phyloP scores from a whole-genome alignment of 2,329 filamentous ascomycete genomes.

The Fusarium armeniacum region DNA sequence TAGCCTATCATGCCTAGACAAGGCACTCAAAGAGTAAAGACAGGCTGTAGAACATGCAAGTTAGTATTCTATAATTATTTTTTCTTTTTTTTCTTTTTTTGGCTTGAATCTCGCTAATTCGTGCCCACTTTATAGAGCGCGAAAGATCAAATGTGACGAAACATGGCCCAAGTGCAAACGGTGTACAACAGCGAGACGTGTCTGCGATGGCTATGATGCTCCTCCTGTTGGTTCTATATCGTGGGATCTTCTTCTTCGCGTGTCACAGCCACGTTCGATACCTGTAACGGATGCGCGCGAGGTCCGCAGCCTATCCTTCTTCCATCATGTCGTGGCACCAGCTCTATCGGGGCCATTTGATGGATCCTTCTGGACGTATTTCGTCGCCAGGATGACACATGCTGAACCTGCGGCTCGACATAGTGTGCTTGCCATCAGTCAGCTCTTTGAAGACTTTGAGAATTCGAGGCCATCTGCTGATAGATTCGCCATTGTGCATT shows the following conservation, averaged over 20 bases:
- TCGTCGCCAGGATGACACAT: slow-evolving; percentile 56
- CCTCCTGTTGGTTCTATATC: slow-evolving; percentile 50
- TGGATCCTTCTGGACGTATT: slow-evolving; percentile 59
- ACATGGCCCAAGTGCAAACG: slow-evolving; percentile 64
- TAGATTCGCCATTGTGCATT: slow-evolving; percentile 56
- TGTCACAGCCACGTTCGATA: slow-evolving; percentile 37
- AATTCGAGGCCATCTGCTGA: slow-evolving; percentile 7
- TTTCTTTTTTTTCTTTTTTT: neutral
- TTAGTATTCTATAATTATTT: slow-evolving; percentile 50
- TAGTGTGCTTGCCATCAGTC: slow-evolving; percentile 57
- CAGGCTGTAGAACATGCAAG: slow-evolving; percentile 69
- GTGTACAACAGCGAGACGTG: slow-evolving; percentile 66
- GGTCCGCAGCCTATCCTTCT: slow-evolving; percentile 56
- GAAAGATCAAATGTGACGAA: slow-evolving; percentile 72
- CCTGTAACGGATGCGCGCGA: slow-evolving; percentile 46
- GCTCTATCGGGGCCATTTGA: slow-evolving; percentile 55
- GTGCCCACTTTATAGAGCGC: slow-evolving; percentile 56
- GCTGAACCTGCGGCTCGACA: slow-evolving; percentile 57
- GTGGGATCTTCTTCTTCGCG: slow-evolving; percentile 56
- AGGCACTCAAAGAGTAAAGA: slow-evolving; percentile 56
- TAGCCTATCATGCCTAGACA: slow-evolving; percentile 42
- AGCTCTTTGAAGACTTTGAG: slow-evolving; percentile 56
- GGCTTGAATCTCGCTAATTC: neutral
- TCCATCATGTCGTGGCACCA: slow-evolving; percentile 56
- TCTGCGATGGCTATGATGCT: slow-evolving; percentile 68